Percentiles rank a stretch among this genome's conserved stretches.
phyloP scores from a whole-genome alignment of 2,329 filamentous ascomycete species.

The Colletotrichum scovillei region DNA sequence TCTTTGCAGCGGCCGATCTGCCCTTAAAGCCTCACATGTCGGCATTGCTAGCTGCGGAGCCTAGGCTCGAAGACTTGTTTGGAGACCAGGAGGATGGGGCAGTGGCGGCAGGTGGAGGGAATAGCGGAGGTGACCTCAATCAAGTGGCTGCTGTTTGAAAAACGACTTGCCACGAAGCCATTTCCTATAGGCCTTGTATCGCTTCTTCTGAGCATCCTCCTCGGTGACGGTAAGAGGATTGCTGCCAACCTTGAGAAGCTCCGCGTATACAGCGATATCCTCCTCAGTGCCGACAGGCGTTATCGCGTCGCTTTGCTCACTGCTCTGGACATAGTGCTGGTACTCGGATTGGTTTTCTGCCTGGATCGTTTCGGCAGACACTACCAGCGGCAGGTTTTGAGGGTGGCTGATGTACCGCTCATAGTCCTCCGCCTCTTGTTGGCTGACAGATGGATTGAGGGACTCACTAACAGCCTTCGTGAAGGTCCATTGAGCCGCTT shows the following conservation, averaged over 20 bases:
- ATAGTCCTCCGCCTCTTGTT: constrained; percentile 86
- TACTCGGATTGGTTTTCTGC: constrained; percentile 75
- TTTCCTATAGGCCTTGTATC: constrained; percentile 96
- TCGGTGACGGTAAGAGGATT: constrained; percentile 89
- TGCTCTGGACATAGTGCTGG: constrained; percentile 81
- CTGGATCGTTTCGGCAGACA: constrained; percentile 72
- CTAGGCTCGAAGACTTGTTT: constrained; percentile 40
- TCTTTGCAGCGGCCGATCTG: constrained; percentile 17
- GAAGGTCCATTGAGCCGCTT: constrained; percentile 88
- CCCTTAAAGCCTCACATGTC: constrained; percentile 44
- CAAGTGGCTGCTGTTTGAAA: constrained; percentile 87
- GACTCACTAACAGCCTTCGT: constrained; percentile 87
- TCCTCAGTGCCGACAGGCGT: constrained; percentile 64
- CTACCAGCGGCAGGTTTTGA: constrained; percentile 85
- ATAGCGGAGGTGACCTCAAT: constrained; percentile 48
- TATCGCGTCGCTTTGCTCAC: constrained; percentile 69
- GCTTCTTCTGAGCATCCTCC: constrained; percentile 89
- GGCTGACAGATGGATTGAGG: constrained; percentile 83
- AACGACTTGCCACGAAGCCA: constrained; percentile 96
- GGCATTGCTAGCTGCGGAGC: constrained; percentile 46
- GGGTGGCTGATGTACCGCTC: constrained; percentile 89
- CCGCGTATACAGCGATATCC: constrained; percentile 78
- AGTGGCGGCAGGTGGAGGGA: background rate
- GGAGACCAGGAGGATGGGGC: background rate
- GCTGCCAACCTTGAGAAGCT: constrained; percentile 81